phyloP scores from a whole-genome alignment of 208 protist genomes.

The Trypanosoma cruzi region DNA sequence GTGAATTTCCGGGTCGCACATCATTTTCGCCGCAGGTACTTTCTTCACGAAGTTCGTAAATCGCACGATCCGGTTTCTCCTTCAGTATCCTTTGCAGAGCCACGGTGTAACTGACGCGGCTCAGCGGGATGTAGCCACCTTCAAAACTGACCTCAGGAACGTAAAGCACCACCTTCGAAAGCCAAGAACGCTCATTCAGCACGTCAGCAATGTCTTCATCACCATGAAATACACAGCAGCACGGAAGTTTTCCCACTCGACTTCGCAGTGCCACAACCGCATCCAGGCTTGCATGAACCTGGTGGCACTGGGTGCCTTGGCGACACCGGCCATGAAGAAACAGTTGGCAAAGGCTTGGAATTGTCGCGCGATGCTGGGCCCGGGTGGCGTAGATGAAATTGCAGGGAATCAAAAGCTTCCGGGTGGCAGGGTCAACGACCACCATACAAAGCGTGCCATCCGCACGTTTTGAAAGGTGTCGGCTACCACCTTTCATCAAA shows the following conservation, averaged over 20 bases:
- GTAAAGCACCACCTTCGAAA: conserved; percentile 9
- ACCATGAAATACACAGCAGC: conserved; percentile 71
- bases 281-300: conserved; percentile 68
- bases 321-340: conserved; percentile 62
- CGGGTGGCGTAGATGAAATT: conserved; percentile 13
- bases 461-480: neutral
- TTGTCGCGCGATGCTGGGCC: conserved; percentile 24
- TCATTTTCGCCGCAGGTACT: neutral
- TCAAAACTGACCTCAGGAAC: conserved; percentile 7
- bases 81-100: conserved; percentile 56
- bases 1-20: neutral
- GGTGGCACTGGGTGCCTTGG: conserved; percentile 66
- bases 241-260: conserved; percentile 56
- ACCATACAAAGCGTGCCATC: conserved; percentile 22
- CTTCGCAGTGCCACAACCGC: conserved; percentile 50
- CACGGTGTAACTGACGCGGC: conserved; percentile 66
- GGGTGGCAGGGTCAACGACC: conserved; percentile 29
- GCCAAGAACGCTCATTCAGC: conserved; percentile 6
- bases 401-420: conserved; percentile 29
- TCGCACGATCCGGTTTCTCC: conserved; percentile 29
- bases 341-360: conserved; percentile 77
- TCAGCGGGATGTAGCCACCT: conserved; percentile 41
- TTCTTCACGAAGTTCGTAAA: neutral
- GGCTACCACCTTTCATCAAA: neutral
- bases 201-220: conserved; percentile 32